Percentiles rank a stretch among this genome's conserved stretches.
Evolutionary conservation across 345 rosid genomes (phyloP).

Genomic region (Cardamine chenopodiifolia): DNA sequence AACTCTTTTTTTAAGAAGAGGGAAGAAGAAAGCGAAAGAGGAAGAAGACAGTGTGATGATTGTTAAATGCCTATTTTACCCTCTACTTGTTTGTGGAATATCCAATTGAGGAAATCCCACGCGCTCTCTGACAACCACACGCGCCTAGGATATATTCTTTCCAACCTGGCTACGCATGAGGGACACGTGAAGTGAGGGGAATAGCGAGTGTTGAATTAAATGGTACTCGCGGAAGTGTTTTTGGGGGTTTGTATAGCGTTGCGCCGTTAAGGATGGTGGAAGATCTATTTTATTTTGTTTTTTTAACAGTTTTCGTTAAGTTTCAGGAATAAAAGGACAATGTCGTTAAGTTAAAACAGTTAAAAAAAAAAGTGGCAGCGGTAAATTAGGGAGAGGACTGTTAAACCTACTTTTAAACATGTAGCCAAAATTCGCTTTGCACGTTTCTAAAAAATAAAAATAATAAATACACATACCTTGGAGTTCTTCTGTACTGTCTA

Average conservation of each 20-base stretch:
- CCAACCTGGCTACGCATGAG: slow-evolving; percentile 40
- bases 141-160: slow-evolving; percentile 26
- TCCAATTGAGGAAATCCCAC: background rate
- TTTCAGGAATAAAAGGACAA: slow-evolving; percentile 33
- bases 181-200: slow-evolving; percentile 32
- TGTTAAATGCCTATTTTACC: slow-evolving; percentile 26
- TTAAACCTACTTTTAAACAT: slow-evolving; percentile 11
- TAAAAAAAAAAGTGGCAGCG: slow-evolving; percentile 12
- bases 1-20: slow-evolving; percentile 15
- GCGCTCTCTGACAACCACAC: slow-evolving; percentile 9
- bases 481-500: slow-evolving; percentile 12
- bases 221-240: slow-evolving; percentile 13
- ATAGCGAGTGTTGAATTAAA: slow-evolving; percentile 13
- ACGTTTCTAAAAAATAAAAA: background rate
- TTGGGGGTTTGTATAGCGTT: background rate
- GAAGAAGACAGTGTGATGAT: slow-evolving; percentile 39
- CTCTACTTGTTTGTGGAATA: slow-evolving; percentile 3
- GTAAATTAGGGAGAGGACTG: slow-evolving; percentile 31
- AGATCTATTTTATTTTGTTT: slow-evolving; percentile 1
- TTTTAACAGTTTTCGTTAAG: slow-evolving; percentile 38
- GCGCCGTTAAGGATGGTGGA: slow-evolving; percentile 43
- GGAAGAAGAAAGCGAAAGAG: slow-evolving; percentile 31
- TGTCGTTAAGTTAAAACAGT: slow-evolving; percentile 28
- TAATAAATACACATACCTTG: background rate
- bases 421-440: slow-evolving; percentile 12